Conservation (phyloP, 257 asterid genomes). For the Przewalskia tangutica region DNA sequence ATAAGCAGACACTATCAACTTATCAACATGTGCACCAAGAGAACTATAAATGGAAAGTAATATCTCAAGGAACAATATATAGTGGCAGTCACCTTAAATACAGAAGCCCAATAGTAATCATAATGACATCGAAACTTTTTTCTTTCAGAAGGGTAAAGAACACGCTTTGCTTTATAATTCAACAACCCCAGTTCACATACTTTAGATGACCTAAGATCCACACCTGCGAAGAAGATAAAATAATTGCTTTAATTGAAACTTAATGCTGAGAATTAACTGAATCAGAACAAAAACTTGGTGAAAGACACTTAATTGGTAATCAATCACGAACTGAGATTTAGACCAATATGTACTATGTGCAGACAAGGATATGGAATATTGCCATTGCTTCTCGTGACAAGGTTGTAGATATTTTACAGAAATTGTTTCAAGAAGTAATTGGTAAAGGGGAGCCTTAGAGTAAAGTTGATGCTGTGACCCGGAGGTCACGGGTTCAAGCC, state of each 20-base stretch:
- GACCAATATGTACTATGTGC: background rate
- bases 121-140: conserved; percentile 80
- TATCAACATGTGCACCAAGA: background rate
- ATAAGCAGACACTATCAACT: background rate
- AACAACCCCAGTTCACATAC: conserved; percentile 90
- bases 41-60: background rate
- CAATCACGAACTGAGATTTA: background rate
- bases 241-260: background rate
- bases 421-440: background rate
- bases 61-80: background rate
- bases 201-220: conserved; percentile 88
- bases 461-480: too few relatives aligned
- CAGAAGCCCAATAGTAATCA: conserved; percentile 98
- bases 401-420: background rate
- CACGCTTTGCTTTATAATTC: conserved; percentile 81
- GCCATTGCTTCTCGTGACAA: background rate
- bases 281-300: background rate
- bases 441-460: too few relatives aligned
- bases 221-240: conserved; percentile 45
- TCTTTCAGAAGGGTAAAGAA: conserved; percentile 62
- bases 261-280: background rate
- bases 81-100: conserved; percentile 59
- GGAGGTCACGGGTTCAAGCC: too few relatives aligned
- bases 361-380: background rate
- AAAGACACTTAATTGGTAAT: background rate